Percentiles rank a stretch among this genome's conserved stretches.
These are phyloP conservation scores for Carex cristatella DNA, from an alignment of 176 grass and related monocot genomes.

Conservation along the genomic window DNA sequence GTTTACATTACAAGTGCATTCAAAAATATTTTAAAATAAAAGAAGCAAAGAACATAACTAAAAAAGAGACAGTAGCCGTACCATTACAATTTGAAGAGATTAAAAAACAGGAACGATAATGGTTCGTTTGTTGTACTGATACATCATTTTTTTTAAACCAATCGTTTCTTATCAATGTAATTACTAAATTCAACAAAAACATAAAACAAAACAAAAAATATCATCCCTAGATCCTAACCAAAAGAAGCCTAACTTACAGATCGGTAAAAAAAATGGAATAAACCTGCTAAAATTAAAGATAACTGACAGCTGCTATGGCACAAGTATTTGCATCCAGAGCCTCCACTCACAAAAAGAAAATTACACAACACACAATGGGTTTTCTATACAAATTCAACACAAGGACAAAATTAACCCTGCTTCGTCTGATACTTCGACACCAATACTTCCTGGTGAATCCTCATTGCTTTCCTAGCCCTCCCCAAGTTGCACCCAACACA, in stretches of 20 bases:
- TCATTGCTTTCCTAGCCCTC: constrained; percentile 47
- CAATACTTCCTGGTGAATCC: constrained; percentile 47
- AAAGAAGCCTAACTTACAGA: constrained; percentile 1
- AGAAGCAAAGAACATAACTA: neutral
- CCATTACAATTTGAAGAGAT: neutral
- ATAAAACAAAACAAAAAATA: neutral
- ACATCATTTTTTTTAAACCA: neutral
- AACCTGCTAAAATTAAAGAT: neutral
- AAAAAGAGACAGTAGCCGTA: neutral
- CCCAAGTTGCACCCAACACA: constrained; percentile 50
- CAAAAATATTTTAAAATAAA: neutral
- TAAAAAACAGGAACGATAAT: neutral
- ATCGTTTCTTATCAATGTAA: neutral
- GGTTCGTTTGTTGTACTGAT: neutral
- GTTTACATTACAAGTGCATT: neutral
- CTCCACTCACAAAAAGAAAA: neutral
- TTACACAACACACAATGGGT: constrained; percentile 5
- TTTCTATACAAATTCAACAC: constrained; percentile 2
- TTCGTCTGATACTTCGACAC: constrained; percentile 26
- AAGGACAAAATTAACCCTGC: constrained; percentile 11
- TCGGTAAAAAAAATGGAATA: neutral
- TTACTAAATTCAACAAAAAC: neutral
- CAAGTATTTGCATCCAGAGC: constrained; percentile 16
- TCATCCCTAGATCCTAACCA: constrained; percentile 3
- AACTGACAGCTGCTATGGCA: neutral